Base-by-base conservation (phyloP, 2,329 filamentous ascomycete genomes). In the Alternaria alternata region DNA sequence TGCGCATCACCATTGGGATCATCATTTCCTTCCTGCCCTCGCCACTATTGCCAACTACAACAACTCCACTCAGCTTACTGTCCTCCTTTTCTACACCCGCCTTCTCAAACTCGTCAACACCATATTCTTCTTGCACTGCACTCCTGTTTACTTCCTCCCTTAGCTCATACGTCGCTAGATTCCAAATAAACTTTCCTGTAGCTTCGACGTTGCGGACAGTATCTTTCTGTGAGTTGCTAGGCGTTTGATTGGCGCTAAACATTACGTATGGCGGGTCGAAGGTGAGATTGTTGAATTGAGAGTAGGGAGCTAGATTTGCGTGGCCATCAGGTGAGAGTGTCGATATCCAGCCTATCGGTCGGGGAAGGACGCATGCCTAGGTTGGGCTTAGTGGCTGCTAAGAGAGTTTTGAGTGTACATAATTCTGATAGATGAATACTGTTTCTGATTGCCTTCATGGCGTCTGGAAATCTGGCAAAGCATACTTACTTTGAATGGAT, bases 301-400 rank as follows among this genome's bases (percentile, higher is more conserved):
- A 83, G 75, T 86, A 89, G 0, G 87, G 87, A 0, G 86, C 87
- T 2, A 89, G 81, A 65, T 88, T 88, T 70, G 84, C 79, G 49
- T 76, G 69, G 59, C 83, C 82, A 7, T 72, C 64, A 16, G 69
- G 67, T n/a, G 82, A 83, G 59, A 82, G 79, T 0, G 86, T 87
- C 22, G 83, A 86, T 68, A 89, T 88, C 86, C 87, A 89, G 64
- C 87, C 87, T 52, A 89, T 88, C 22, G 87, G 86, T 16, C 87
- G 82, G 16, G 87, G 87, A 42, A 88, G 78, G 3, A 89, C 86
- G 73, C 86, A 88, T 34, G 82, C 81, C 81, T 85, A 16, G 58
- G 36, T 2, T 28, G 14, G 20, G 14, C 16, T 58, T 22, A 44
- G 7, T 41, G 32, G 44, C 14, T 42, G 55, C 9, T n/a, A 34